A percentile compares a stretch with the other conserved stretches of the same genome.
phyloP scores from a whole-genome alignment of 2,329 filamentous ascomycete genomes.

The Hymenoscyphus occultus region DNA sequence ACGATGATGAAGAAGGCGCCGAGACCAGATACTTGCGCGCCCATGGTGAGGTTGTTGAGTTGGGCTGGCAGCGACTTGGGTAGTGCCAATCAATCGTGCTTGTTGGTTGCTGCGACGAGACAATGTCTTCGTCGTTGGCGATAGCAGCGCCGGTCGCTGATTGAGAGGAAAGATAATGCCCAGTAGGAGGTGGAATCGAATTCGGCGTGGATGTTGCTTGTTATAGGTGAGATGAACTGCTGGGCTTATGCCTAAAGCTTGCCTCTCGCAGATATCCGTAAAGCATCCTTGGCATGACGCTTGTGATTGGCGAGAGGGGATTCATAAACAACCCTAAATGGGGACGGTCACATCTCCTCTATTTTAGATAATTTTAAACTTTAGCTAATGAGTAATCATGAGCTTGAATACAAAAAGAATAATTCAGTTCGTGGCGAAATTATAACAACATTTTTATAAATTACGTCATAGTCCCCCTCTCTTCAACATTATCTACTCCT shows the following conservation, averaged over 20 bases:
- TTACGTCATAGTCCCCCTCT: background rate
- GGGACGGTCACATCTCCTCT: too few relatives aligned
- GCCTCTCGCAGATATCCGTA: background rate
- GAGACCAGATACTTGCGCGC: conserved; percentile 59
- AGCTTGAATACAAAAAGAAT: background rate
- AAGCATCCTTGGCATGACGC: background rate
- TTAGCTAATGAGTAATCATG: background rate
- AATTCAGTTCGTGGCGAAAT: background rate
- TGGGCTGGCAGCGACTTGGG: background rate
- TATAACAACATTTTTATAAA: background rate
- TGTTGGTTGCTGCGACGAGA: background rate
- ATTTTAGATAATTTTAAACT: background rate
- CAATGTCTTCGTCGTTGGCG: background rate
- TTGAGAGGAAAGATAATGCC: background rate
- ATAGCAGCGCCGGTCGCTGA: background rate
- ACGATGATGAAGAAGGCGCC: conserved; percentile 73
- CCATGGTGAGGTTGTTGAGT: conserved; percentile 31
- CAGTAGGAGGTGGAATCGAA: background rate
- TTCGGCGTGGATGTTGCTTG: background rate
- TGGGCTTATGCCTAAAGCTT: background rate
- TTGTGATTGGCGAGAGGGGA: background rate
- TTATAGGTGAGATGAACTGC: background rate
- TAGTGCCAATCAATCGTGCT: background rate
- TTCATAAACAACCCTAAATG: too few relatives aligned
- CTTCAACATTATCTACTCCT: background rate